Percentiles rank a stretch among this genome's conserved stretches.
Evolutionary conservation across 169 alveolate genomes (phyloP).

Genomic region (Plasmodium ovale): DNA sequence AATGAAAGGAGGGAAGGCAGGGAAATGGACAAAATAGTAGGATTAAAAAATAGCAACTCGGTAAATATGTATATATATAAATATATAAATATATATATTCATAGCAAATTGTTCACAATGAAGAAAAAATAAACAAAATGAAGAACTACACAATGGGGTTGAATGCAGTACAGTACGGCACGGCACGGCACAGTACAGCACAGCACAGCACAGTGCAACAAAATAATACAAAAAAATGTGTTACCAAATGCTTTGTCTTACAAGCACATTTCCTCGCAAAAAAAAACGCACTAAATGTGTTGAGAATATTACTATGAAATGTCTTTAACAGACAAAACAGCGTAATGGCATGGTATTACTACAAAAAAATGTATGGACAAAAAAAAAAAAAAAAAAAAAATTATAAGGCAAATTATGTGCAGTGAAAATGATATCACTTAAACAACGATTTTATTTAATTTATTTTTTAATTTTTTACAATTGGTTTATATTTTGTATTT

Average conservation of each 20-base stretch:
- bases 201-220: too few species aligned
- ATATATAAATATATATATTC: too few species aligned
- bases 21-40: too few species aligned
- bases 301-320: background rate
- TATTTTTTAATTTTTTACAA: slow-evolving; percentile 4
- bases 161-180: too few species aligned
- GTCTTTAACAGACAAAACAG: slow-evolving; percentile 4
- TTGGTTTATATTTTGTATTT: too few species aligned
- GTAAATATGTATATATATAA: too few species aligned
- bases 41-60: too few species aligned
- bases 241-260: slow-evolving; percentile 7
- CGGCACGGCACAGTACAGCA: too few species aligned
- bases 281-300: slow-evolving; percentile 3
- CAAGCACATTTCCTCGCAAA: background rate
- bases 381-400: background rate
- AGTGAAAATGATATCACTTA: slow-evolving; percentile 3
- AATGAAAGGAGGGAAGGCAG: too few species aligned
- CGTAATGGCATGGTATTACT: background rate
- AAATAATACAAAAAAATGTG: slow-evolving; percentile 13
- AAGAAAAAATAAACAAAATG: too few species aligned
- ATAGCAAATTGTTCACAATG: too few species aligned
- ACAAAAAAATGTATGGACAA: background rate
- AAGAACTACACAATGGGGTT: too few species aligned
- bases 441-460: slow-evolving; percentile 10
- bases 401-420: background rate